A percentile compares a stretch with the other conserved stretches of the same genome.
These are phyloP conservation scores for Colletotrichum falcatum DNA, from an alignment of 2,329 filamentous ascomycete genomes.

Conservation along the genomic window DNA sequence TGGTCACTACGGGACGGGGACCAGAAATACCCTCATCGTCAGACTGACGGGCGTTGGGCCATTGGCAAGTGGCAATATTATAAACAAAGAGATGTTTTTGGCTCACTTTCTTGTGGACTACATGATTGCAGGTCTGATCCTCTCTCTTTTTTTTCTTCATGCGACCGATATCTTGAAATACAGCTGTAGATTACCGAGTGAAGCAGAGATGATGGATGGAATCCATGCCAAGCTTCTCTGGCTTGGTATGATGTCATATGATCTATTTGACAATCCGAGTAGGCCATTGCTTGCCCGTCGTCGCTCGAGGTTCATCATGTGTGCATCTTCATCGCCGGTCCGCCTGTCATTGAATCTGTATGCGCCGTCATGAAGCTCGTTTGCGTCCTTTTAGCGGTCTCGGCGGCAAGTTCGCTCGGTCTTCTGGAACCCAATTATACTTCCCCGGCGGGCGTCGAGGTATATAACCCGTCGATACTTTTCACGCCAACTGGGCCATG, in stretches of 20 bases:
- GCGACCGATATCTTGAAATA: not conserved
- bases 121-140: not conserved
- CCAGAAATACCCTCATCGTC: not conserved
- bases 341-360: not conserved
- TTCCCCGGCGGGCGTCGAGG: slow-evolving; percentile 46
- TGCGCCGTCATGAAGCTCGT: not conserved
- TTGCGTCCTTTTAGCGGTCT: not conserved
- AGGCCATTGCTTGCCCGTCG: no score
- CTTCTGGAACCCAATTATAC: slow-evolving; percentile 45
- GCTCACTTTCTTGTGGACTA: not conserved
- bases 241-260: slow-evolving; percentile 15
- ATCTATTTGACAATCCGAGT: not conserved
- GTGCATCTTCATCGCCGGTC: not conserved
- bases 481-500: slow-evolving; percentile 47
- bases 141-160: not conserved
- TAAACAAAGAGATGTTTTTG: not conserved
- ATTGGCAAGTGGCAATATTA: not conserved
- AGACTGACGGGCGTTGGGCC: not conserved
- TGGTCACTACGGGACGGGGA: not conserved
- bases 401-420: not conserved
- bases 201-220: not conserved
- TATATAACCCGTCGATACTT: slow-evolving; percentile 46
- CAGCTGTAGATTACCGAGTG: not conserved
- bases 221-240: not conserved
- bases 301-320: not conserved